These are phyloP conservation scores for Actinidia arguta DNA, from an alignment of 179 eudicot genomes.

Conservation along the genomic window DNA sequence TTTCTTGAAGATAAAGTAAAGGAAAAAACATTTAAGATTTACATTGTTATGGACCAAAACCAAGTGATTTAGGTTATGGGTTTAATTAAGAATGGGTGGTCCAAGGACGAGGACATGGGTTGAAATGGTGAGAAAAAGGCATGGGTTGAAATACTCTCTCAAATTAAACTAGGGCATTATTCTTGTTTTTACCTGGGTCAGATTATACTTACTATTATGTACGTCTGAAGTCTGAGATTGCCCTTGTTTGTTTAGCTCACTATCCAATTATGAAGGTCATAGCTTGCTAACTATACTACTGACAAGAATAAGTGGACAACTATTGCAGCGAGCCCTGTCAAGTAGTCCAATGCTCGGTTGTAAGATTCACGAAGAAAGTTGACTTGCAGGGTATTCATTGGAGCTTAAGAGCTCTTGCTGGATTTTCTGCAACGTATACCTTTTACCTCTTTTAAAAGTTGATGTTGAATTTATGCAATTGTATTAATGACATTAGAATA, in stretches of 20 bases:
- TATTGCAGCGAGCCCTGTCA: conserved; percentile 13
- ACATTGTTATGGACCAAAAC: neutral
- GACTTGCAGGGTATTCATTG: neutral
- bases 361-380: neutral
- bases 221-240: neutral
- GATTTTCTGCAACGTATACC: no score
- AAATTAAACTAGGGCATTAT: neutral
- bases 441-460: no score
- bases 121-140: neutral
- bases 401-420: no score
- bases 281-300: neutral
- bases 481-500: no score
- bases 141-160: neutral
- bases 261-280: neutral
- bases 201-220: neutral
- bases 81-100: neutral
- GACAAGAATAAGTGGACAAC: neutral
- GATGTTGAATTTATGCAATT: no score
- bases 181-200: neutral
- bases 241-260: neutral
- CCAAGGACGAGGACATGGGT: neutral
- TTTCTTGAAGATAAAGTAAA: no score
- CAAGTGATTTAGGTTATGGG: neutral
- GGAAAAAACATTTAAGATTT: no score
- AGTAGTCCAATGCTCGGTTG: conserved; percentile 10